These are phyloP conservation scores for Phaeodactylum tricornutum DNA, from an alignment of 108 stramenopile genomes.

Conservation along the genomic window DNA sequence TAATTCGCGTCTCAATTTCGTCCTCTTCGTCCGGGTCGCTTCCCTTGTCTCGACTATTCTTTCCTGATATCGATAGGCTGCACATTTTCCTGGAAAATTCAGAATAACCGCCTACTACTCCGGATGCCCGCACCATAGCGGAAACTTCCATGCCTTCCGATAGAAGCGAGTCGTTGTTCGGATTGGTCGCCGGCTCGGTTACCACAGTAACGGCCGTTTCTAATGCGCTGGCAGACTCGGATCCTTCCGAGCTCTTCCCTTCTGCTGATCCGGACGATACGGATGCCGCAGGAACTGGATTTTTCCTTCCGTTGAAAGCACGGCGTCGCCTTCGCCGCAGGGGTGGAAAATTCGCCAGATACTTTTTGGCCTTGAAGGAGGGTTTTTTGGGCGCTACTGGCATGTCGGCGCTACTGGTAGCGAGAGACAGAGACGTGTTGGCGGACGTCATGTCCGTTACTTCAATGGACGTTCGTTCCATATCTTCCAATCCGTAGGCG, in stretches of 20 bases:
- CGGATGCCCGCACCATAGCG: neutral
- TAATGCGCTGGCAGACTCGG: neutral
- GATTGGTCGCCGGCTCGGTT: neutral
- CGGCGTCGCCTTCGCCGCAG: constrained; percentile 1
- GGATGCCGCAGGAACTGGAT: neutral
- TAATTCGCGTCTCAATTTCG: neutral
- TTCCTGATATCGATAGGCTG: neutral
- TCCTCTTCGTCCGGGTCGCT: neutral
- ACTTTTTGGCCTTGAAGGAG: neutral
- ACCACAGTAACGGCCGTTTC: neutral
- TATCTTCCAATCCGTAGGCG: constrained; percentile 3
- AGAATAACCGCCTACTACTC: neutral
- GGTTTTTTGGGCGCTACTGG: no score
- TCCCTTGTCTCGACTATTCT: neutral
- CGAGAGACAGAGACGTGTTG: no score
- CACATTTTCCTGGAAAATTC: neutral
- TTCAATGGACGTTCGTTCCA: constrained; percentile 7
- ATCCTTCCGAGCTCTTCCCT: neutral
- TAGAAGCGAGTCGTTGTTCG: neutral
- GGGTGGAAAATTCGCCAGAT: neutral
- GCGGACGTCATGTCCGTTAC: neutral
- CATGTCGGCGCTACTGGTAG: neutral
- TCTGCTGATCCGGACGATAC: neutral
- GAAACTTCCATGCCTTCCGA: neutral
- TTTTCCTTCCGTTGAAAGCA: neutral